These are phyloP conservation scores for Neurospora sp. DNA, from an alignment of 2,329 filamentous ascomycete genomes.

Conservation along the genomic window DNA sequence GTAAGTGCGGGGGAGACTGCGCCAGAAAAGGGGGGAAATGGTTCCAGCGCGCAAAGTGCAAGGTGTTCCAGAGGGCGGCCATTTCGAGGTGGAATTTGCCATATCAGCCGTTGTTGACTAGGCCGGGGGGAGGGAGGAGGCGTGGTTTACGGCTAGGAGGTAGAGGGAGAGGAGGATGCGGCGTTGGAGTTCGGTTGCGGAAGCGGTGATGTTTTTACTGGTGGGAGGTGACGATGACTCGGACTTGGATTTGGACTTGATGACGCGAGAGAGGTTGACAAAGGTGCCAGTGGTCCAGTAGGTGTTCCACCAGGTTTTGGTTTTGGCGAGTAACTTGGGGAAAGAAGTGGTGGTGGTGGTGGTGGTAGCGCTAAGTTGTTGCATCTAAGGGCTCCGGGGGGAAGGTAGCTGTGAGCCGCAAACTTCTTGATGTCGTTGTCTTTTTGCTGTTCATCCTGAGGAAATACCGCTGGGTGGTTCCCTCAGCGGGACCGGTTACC, in stretches of 20 bases:
- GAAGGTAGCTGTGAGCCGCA: constrained; percentile 25
- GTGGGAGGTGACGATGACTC: neutral
- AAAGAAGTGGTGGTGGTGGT: neutral
- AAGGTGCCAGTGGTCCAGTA: constrained; percentile 44
- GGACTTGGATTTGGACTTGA: constrained; percentile 7
- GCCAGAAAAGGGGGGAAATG: too few species aligned
- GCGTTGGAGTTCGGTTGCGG: constrained; percentile 40
- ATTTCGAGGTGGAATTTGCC: constrained; percentile 48
- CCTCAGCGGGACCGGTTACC: constrained; percentile 24
- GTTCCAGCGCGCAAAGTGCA: constrained; percentile 28
- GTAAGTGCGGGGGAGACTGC: too few species aligned
- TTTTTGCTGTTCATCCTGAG: constrained; percentile 14
- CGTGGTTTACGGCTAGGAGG: constrained; percentile 41
- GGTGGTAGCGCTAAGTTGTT: constrained; percentile 17
- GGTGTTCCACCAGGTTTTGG: constrained; percentile 34
- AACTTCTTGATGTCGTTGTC: constrained; percentile 16
- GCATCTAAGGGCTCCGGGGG: constrained; percentile 17
- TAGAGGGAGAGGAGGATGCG: constrained; percentile 44
- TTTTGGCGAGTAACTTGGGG: constrained; percentile 19
- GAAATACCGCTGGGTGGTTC: constrained; percentile 35
- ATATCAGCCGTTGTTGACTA: constrained; percentile 47
- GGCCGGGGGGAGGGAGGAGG: constrained; percentile 35
- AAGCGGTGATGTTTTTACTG: constrained; percentile 16
- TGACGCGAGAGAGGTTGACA: constrained; percentile 34
- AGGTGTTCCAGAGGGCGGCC: constrained; percentile 39